Evolutionary conservation across 768 basidiomycete genomes (phyloP), one percentile per base, ranked within the genome.

Genomic region (Termitomyces heimii): DNA sequence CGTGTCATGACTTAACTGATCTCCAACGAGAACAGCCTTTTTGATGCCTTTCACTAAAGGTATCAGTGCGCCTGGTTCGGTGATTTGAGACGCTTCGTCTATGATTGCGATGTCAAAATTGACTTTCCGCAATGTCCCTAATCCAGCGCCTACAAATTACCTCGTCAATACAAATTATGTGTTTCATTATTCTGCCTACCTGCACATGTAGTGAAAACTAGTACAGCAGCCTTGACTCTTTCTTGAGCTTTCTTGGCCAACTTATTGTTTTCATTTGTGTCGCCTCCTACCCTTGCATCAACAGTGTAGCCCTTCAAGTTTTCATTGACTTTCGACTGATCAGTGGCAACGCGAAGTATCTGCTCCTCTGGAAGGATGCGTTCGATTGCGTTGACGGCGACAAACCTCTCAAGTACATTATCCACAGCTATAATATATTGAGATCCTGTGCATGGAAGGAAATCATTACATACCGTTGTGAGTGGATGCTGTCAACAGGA

Each of bases 61-160:
- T 32, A 88, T 86, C 35, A 88, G 71, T 0, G 85, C 79, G 50
- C 77, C 78, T 2, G 85, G 82, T 60, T 88, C 86, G 0, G 84
- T 86, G 9, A 88, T 80, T 64, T 87, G 86, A 0, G 85, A 87
- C 0, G 85, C 86, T 61, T 88, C 85, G 63, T 88, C 86, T 42
- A 88, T 84, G 45, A 88, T 70, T 0, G 81, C 83, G 22, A 82
- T 79, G 40, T 81, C 81, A 61, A 86, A 88, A 55, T 83, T 71
- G 16, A 72, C 66, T 62, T 83, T 80, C 47, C 81, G 74, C 32
- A 86, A 60, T 14, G 82, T 76, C 6, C 84, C 84, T 9, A 86
- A 68, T 3, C 84, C 84, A 35, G 84, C 81, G 12, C 81, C 81
- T 70, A 34, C 42, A 31, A 39, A 46, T 26, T 1, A 35, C 22